Conservation (phyloP, 768 basidiomycete genomes). For the Atractiella rhizophila region DNA sequence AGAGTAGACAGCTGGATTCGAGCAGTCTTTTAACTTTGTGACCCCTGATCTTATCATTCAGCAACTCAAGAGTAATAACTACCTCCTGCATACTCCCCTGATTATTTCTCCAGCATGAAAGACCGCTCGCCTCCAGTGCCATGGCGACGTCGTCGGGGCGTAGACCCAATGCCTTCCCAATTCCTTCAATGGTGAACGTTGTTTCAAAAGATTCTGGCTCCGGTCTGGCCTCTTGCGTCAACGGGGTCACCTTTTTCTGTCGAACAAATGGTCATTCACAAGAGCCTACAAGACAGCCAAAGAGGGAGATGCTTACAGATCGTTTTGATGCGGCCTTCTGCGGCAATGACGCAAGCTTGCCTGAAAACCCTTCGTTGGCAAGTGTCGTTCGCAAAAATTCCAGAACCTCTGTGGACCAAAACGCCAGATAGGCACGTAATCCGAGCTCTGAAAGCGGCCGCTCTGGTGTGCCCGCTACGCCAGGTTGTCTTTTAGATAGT, state of each 20-base stretch:
- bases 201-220: background rate
- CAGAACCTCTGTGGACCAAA: conserved; percentile 39
- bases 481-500: conserved; percentile 32
- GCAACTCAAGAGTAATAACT: no score
- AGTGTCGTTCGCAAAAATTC: background rate
- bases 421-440: conserved; percentile 55
- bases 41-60: no score
- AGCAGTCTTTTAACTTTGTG: no score
- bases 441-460: conserved; percentile 84
- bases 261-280: conserved; percentile 23
- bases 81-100: no score
- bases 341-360: background rate
- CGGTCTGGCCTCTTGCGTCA: background rate
- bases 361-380: background rate
- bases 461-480: conserved; percentile 59
- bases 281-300: conserved; percentile 32
- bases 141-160: conserved; percentile 66
- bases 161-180: conserved; percentile 55
- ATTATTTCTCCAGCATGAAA: conserved; percentile 35
- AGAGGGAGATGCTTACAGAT: background rate
- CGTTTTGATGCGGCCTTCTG: background rate
- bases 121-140: conserved; percentile 62
- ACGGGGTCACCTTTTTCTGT: background rate
- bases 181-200: conserved; percentile 33
- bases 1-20: no score